Evolutionary conservation across 2,329 filamentous ascomycete genomes (phyloP).

Genomic region (Penicillium nordicum): DNA sequence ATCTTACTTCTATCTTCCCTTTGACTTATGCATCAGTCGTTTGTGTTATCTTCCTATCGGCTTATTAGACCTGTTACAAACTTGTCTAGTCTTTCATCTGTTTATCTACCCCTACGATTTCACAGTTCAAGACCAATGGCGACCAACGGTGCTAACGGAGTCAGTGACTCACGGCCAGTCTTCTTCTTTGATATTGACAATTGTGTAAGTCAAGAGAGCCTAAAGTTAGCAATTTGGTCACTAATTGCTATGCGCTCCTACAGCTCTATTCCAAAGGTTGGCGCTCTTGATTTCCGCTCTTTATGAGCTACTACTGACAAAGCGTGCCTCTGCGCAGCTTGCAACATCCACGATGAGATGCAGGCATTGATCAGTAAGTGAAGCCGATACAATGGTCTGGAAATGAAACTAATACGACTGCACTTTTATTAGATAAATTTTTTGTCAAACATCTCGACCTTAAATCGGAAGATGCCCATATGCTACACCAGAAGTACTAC

Average conservation of each 20-base stretch:
- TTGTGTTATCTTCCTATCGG: conserved; percentile 4
- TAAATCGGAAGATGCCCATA: conserved; percentile 71
- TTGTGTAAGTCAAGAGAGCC: conserved; percentile 57
- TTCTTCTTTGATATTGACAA: conserved; percentile 96
- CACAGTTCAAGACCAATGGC: conserved; percentile 23
- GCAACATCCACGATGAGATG: conserved; percentile 86
- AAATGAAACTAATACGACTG: background rate
- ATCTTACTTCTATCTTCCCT: background rate
- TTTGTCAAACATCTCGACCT: conserved; percentile 70
- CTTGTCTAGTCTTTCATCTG: background rate
- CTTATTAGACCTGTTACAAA: conserved; percentile 2
- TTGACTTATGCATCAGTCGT: conserved; percentile 18
- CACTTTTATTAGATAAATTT: conserved; percentile 49
- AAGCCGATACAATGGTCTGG: background rate
- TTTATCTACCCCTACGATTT: background rate
- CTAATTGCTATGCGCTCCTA: background rate
- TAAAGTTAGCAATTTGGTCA: background rate
- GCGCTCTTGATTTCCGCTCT: background rate
- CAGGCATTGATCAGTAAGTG: conserved; percentile 65
- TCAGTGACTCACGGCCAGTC: conserved; percentile 49
- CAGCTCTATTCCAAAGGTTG: conserved; percentile 80
- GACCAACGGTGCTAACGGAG: conserved; percentile 17
- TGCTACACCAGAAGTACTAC: conserved; percentile 89
- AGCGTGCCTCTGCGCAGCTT: conserved; percentile 48
- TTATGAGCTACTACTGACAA: conserved; percentile 11